phyloP scores from a whole-genome alignment of 257 asterid genomes.

The Lycium barbarum region DNA sequence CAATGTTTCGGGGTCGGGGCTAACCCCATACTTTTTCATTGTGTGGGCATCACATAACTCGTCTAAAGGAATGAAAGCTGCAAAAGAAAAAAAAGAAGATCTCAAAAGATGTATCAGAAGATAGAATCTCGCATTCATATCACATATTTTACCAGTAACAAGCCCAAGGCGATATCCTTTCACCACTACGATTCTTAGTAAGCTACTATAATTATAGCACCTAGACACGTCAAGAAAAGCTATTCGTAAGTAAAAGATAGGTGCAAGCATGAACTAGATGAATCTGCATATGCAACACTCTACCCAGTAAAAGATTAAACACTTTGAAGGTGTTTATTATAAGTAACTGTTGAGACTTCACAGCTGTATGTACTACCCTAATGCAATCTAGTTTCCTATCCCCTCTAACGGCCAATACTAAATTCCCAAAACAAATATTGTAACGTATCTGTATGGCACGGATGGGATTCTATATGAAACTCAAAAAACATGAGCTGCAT shows the following conservation, averaged over 20 bases:
- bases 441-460: neutral
- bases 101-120: neutral
- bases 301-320: neutral
- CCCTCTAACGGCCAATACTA: neutral
- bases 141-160: constrained; percentile 1
- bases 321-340: neutral
- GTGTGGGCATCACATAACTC: constrained; percentile 54
- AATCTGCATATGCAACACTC: neutral
- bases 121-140: neutral
- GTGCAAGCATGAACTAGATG: neutral
- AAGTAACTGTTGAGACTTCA: neutral
- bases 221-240: neutral
- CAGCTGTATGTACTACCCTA: neutral
- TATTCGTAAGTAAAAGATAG: neutral
- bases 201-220: neutral
- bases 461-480: neutral
- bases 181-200: neutral
- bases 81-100: neutral
- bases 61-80: constrained; percentile 79
- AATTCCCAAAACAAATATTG: constrained; percentile 4
- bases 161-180: neutral
- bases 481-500: neutral
- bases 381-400: neutral
- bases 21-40: constrained; percentile 77
- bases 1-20: constrained; percentile 70